A percentile compares a stretch with the other conserved stretches of the same genome.
Evolutionary conservation across 129 eudicot genomes (phyloP).

Genomic region (Centaurea solstitialis): DNA sequence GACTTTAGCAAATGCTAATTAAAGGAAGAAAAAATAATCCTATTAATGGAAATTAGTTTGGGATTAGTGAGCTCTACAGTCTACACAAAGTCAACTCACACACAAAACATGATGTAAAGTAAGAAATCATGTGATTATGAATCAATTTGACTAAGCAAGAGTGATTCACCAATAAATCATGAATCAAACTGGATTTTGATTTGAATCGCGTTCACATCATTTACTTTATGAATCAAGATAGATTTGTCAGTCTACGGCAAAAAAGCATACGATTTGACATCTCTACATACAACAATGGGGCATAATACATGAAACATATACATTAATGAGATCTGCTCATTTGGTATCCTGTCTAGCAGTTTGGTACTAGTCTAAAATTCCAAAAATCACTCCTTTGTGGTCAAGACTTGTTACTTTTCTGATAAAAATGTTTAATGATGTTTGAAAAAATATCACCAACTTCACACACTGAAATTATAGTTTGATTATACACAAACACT

Average conservation of each 20-base stretch:
- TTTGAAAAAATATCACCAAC: background rate
- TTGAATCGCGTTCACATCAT: background rate
- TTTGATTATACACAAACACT: background rate
- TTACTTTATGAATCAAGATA: background rate
- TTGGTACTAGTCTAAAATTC: background rate
- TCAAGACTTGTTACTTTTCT: background rate
- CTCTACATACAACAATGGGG: background rate
- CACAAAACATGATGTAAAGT: background rate
- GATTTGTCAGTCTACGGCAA: background rate
- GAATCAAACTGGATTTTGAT: background rate
- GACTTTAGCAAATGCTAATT: background rate
- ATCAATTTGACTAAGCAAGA: background rate
- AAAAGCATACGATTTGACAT: background rate
- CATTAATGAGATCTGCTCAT: background rate
- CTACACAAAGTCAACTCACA: background rate
- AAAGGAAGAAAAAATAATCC: background rate
- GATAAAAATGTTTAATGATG: background rate
- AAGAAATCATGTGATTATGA: background rate
- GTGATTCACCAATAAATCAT: background rate
- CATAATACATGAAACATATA: background rate
- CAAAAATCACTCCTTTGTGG: background rate
- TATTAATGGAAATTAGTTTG: background rate
- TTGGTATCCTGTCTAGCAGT: background rate
- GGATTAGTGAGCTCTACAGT: background rate
- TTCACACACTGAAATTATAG: background rate